A percentile compares a stretch with the other conserved stretches of the same genome.
These are phyloP conservation scores for Truncatella angustata DNA, from an alignment of 2,329 filamentous ascomycete species.

Conservation along the genomic window DNA sequence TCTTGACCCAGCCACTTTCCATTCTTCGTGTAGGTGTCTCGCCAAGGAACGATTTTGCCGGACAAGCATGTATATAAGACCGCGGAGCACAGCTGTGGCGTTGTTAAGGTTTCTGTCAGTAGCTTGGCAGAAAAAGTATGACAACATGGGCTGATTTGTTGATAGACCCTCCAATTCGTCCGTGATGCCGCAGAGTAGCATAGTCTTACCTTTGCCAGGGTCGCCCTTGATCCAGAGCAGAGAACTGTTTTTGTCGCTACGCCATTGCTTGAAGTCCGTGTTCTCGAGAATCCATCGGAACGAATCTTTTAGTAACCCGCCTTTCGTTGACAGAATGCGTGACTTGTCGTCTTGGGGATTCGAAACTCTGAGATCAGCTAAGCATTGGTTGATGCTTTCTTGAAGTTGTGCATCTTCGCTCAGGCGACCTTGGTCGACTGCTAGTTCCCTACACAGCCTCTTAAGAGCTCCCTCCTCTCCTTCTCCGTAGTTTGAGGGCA, in stretches of 20 bases:
- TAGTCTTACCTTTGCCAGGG: too few species aligned
- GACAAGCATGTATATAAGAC: too few species aligned
- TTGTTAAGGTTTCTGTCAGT: slow-evolving; percentile 24
- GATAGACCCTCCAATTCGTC: slow-evolving; percentile 23
- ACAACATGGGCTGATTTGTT: too few species aligned
- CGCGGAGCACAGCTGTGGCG: slow-evolving; percentile 28
- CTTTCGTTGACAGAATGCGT: slow-evolving; percentile 20
- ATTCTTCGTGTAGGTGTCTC: too few species aligned
- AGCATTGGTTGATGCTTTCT: too few species aligned
- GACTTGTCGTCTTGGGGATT: slow-evolving; percentile 19
- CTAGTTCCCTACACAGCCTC: too few species aligned
- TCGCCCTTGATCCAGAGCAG: slow-evolving; percentile 27
- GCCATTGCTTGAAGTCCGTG: slow-evolving; percentile 25
- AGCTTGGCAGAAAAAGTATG: slow-evolving; percentile 33
- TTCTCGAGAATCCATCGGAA: slow-evolving; percentile 33
- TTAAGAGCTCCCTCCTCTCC: too few species aligned
- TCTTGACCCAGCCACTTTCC: too few species aligned
- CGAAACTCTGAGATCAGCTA: slow-evolving; percentile 9
- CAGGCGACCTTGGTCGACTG: too few species aligned
- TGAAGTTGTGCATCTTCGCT: too few species aligned
- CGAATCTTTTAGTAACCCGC: slow-evolving; percentile 23
- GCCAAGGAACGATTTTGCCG: too few species aligned
- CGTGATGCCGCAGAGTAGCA: slow-evolving; percentile 29
- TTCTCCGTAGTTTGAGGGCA: not conserved
- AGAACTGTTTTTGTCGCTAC: slow-evolving; percentile 14